Evolutionary conservation across 768 basidiomycete genomes (phyloP).

Genomic region (Asterophora parasitica): DNA sequence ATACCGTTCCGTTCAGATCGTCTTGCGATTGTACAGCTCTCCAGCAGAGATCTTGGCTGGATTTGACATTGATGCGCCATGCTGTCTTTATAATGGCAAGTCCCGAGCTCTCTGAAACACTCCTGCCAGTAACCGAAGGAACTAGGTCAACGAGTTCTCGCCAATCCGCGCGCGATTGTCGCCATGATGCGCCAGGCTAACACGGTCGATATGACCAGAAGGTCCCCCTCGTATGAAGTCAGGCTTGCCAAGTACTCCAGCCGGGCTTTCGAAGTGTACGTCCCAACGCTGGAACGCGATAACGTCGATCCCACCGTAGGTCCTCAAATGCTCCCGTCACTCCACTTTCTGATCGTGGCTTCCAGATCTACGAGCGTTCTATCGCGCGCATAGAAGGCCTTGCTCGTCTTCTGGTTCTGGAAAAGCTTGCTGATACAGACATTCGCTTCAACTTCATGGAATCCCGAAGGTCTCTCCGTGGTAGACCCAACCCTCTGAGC

Average conservation of each 20-base stretch:
- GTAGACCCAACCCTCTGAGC: conserved; percentile 34
- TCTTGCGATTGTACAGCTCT: conserved; percentile 57
- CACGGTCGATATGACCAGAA: conserved; percentile 55
- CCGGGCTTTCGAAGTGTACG: conserved; percentile 53
- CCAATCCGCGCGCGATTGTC: conserved; percentile 53
- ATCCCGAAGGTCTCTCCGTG: conserved; percentile 45
- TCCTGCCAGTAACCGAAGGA: not conserved
- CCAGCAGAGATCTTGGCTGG: conserved; percentile 64
- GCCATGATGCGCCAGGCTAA: conserved; percentile 67
- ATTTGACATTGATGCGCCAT: conserved; percentile 64
- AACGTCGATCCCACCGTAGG: conserved; percentile 57
- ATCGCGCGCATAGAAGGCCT: conserved; percentile 54
- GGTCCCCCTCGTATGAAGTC: conserved; percentile 63
- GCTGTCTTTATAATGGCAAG: conserved; percentile 47
- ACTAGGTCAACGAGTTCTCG: conserved; percentile 47
- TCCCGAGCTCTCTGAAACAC: conserved; percentile 18
- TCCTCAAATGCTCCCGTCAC: not conserved
- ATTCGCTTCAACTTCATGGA: conserved; percentile 42
- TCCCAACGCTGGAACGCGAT: conserved; percentile 44
- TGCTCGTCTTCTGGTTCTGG: conserved; percentile 57
- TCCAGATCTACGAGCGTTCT: conserved; percentile 56
- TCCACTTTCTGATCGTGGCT: not conserved
- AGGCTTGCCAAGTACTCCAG: conserved; percentile 54
- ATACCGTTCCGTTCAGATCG: conserved; percentile 62
- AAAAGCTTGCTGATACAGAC: conserved; percentile 45